Conservation (phyloP, 2,329 filamentous ascomycete genomes). For the Fusarium lyarnte region DNA sequence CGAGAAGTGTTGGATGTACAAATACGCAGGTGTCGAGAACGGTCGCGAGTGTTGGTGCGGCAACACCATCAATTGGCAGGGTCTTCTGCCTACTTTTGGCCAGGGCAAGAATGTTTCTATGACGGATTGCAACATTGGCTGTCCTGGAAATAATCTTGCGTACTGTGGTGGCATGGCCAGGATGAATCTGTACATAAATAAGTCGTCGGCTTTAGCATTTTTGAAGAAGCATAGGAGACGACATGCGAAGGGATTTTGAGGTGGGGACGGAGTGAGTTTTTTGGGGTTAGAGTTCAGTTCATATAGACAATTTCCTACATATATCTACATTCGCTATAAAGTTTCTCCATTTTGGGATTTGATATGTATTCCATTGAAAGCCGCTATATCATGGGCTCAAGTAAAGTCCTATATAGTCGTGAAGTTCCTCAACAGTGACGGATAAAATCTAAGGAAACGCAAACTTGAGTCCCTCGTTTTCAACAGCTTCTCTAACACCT, state of each 20-base stretch:
- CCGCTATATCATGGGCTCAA: accelerated
- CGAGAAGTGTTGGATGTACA: constrained; percentile 47
- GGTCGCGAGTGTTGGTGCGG: constrained; percentile 53
- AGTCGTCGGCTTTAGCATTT: constrained; percentile 12
- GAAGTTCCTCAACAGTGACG: not conserved
- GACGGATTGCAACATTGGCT: constrained; percentile 47
- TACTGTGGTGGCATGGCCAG: constrained; percentile 46
- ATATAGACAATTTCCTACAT: not conserved
- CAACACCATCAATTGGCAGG: constrained; percentile 44
- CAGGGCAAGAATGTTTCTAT: constrained; percentile 46
- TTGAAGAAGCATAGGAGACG: constrained; percentile 16
- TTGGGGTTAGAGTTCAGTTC: not conserved
- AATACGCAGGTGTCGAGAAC: constrained; percentile 51
- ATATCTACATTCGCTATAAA: not conserved
- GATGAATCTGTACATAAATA: constrained; percentile 48
- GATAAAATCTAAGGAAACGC: not conserved
- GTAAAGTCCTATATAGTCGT: accelerated
- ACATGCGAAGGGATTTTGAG: not conserved
- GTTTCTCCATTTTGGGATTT: accelerated
- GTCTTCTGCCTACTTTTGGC: constrained; percentile 20
- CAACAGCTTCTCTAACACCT: not conserved
- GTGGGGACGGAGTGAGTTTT: accelerated
- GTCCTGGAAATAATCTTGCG: constrained; percentile 47
- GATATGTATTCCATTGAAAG: too few species aligned
- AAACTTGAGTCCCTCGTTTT: not conserved